Base-by-base conservation (phyloP, 805 yeast species). In the Candida gorgasii region DNA sequence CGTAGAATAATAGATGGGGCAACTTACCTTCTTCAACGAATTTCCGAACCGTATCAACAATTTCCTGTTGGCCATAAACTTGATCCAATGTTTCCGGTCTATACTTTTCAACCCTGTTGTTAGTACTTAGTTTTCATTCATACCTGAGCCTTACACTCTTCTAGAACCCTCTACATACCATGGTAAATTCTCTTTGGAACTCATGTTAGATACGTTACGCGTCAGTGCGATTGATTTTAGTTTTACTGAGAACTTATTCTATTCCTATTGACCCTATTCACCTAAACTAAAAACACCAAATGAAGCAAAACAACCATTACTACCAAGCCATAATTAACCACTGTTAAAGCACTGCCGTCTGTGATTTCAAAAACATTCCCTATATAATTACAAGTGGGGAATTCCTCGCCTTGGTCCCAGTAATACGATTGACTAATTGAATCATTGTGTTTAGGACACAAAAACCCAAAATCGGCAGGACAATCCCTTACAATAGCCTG, bases 1-100 rank as follows among this genome's bases (percentile, higher is more conserved):
- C 96, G 58, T 88, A 93, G 65, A 93, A 93, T 40, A 93, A 72
- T 51, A 93, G 67, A 66, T 93, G 99, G 2, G 99, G 99, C 27
- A 92, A 70, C 52, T 80, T 80, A 8, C 93, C 90, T 47, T 84
- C 87, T 46, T 80, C 76, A 13, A 90, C 89, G 62, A 92, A 93
- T 57, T 81, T 84, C 31, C 89, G 78, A 13, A 93, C 87, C 7
- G 97, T 92, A 24, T 78, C 76, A 5, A 93, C 88, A 22, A 89
- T 88, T 38, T 86, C 93, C 37, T 79, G 79, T 59, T 93, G 98
- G 4, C 99, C 99, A 55, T 88, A 82, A 8, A 93, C 92, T 36
- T 93, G 97, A 47, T 86, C 89, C 39, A 93, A 69, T 1, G 82
- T 73, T 24, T 72, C 68, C 0, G 99, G 99, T 49, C 99, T 82